Evolutionary conservation across 768 basidiomycete genomes (phyloP), one percentile per base, ranked within the genome.

Genomic region (Rhizopogon vinicolor): DNA sequence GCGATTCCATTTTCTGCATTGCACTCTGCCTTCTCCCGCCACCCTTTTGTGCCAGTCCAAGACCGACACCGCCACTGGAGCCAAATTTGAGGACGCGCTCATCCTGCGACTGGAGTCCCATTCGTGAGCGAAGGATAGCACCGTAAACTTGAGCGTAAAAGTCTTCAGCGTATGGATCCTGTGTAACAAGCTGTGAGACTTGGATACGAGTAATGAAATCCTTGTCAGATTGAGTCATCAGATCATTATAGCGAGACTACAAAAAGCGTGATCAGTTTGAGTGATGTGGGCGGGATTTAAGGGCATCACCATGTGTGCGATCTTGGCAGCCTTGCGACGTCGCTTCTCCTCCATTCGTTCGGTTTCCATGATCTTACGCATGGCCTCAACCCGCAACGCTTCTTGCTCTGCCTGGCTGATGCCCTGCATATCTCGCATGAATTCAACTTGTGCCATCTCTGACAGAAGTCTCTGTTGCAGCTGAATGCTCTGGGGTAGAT

Each of bases 171-270:
- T 96, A 98, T 0, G 97, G 97, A 72, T 99, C 97, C 65, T 91
- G 87, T 6, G 94, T 96, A 43, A 97, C 94, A 41, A 98, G 88
- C 66, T 98, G 97, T 1, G 96, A 98, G 35, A 99, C 92, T 70
- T 99, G 97, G 59, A 99, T 98, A 25, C 97, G 86, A 37, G 97
- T 98, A 73, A 99, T 98, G 68, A 98, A 99, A 67, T 98, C 97
- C 74, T 98, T 98, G 78, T 99, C 97, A 10, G 91, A 94, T 72
- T 94, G 93, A 3, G 93, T 93, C 93, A 96, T 96, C 39, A 95
- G 79, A 68, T 94, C 92, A 62, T 96, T 96, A 66, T 94, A 94
- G 57, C 91, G 85, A 57, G 93, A 84, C 93, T 93, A 51, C 8
- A 60, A 18, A 25, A 35, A 60, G 41, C 28, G 28, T 37, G 37